Base-by-base conservation (phyloP, 441 rosid genomes). In the Euphorbia corollata region DNA sequence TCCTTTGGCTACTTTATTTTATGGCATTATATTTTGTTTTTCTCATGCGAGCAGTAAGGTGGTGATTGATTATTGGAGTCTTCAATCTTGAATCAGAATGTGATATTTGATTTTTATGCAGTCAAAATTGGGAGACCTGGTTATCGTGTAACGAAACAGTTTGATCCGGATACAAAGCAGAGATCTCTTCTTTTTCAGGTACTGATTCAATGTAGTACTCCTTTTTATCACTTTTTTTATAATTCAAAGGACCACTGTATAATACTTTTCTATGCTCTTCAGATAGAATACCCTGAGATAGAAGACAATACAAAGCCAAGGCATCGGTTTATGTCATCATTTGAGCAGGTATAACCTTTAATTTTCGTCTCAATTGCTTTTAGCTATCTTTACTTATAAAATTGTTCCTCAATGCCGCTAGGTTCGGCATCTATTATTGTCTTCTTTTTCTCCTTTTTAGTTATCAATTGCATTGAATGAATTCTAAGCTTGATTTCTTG, bases 261-360 rank as follows among this genome's bases (percentile, higher is more conserved):
- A 41, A 54, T 30, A 58, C 38, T 60, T 72, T 73, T 43, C 5
- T 32, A 23, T 71, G 45, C 41, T 45, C 41, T 63, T 59, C 78
- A 92, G 97, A 93, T 93, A 70, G 98, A 93, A 64, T 93, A 93
- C 82, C 97, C 97, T 61, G 98, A 93, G 78, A 93, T 93, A 72
- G 98, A 89, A 75, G 98, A 91, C 74, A 84, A 85, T 67, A 45
- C 84, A 24, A 93, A 81, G 81, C 98, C 97, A 20, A 84, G 94
- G 70, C 96, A 91, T 64, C 89, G 97, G 54, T 89, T 93, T 73
- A 91, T 93, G 98, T 90, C 98, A 53, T 85, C 98, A 57, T 87
- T 71, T 78, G 96, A 93, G 83, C 97, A 92, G 97, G 98, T 87
- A 66, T 12, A 7, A 18, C 36, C 15, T 65, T 43, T 60, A 15